Evolutionary conservation across 768 basidiomycete species (phyloP).

Genomic region (Clavaria fumosa): DNA sequence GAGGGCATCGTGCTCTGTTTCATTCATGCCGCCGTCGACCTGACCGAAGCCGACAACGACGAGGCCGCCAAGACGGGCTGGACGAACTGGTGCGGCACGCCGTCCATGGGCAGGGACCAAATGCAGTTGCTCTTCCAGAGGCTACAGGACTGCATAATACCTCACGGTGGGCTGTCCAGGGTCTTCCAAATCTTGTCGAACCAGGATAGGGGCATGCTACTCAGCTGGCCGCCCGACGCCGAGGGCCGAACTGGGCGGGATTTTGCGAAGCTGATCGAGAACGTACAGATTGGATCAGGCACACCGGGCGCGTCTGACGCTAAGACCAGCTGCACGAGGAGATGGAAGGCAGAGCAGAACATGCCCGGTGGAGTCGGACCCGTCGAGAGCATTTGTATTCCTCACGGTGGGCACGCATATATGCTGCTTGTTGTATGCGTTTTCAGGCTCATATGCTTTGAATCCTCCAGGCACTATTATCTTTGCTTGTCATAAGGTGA

Average conservation of each 20-base stretch:
- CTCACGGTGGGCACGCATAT: constrained; percentile 52
- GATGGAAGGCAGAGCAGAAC: constrained; percentile 59
- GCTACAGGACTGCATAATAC: constrained; percentile 40
- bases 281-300: constrained; percentile 44
- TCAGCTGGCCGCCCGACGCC: constrained; percentile 65
- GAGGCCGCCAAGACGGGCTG: constrained; percentile 56
- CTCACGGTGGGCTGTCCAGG: constrained; percentile 34
- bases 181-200: constrained; percentile 73
- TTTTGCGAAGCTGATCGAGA: constrained; percentile 47
- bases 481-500: constrained; percentile 60
- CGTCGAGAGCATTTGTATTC: constrained; percentile 81
- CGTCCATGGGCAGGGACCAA: constrained; percentile 40
- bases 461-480: constrained; percentile 40
- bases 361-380: constrained; percentile 44
- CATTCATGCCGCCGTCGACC: constrained; percentile 70
- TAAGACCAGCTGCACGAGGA: constrained; percentile 75
- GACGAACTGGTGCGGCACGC: constrained; percentile 85
- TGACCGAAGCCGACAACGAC: constrained; percentile 56
- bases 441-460: background rate
- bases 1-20: constrained; percentile 81
- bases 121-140: constrained; percentile 42
- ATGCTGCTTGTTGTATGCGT: too few species aligned
- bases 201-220: constrained; percentile 37
- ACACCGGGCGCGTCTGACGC: constrained; percentile 44
- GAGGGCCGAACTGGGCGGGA: constrained; percentile 29